Conservation (phyloP, 139 green algal genomes). For the Chlorella sp. region DNA sequence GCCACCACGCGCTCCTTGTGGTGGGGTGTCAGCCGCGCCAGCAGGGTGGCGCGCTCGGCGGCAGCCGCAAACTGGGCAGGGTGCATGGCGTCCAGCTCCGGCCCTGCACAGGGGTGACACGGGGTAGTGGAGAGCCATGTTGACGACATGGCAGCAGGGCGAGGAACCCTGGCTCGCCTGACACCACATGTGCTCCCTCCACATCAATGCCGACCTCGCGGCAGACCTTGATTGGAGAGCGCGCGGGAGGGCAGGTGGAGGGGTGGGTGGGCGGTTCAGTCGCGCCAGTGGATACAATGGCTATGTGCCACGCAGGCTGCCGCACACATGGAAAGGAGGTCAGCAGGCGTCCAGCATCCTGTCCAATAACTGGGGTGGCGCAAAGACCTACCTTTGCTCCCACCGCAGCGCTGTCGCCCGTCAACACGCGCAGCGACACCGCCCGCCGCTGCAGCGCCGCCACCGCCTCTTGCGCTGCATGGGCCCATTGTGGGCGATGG, state of each 20-base stretch:
- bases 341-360: too few species aligned
- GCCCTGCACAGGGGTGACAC: neutral
- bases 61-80: neutral
- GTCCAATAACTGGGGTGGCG: too few species aligned
- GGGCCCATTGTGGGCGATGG: too few species aligned
- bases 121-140: neutral
- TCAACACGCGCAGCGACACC: conserved; percentile 39
- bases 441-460: neutral
- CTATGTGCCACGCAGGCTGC: too few species aligned
- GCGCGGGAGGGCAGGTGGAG: too few species aligned
- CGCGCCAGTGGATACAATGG: too few species aligned
- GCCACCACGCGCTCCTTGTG: conserved; percentile 38
- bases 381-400: too few species aligned
- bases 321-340: too few species aligned
- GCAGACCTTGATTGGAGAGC: conserved; percentile 31
- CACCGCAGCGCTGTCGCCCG: conserved; percentile 33
- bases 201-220: conserved; percentile 26
- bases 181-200: neutral
- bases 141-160: neutral
- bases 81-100: conserved; percentile 13
- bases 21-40: conserved; percentile 23
- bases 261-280: too few species aligned
- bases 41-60: neutral
- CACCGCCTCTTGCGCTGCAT: neutral
- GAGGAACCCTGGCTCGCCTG: neutral